These are phyloP conservation scores for Diplodia seriata DNA, from an alignment of 2,329 filamentous ascomycete genomes.

Conservation along the genomic window DNA sequence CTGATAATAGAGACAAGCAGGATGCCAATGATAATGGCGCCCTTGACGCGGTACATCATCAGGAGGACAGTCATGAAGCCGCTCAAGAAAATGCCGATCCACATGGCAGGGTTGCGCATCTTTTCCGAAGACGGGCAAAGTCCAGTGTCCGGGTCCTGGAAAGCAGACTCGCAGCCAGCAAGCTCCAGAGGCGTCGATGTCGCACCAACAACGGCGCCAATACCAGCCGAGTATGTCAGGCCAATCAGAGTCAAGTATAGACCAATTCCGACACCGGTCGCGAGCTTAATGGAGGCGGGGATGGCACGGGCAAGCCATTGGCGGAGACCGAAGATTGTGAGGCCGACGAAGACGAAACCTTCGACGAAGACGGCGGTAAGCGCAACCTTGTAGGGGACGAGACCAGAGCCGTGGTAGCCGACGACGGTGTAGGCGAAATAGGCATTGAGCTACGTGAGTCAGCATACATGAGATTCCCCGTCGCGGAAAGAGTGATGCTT, in stretches of 20 bases:
- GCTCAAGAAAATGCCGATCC: constrained; percentile 88
- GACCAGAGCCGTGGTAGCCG: constrained; percentile 75
- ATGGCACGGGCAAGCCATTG: constrained; percentile 82
- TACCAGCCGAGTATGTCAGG: constrained; percentile 80
- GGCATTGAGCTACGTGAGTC: constrained; percentile 67
- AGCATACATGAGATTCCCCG: constrained; percentile 19
- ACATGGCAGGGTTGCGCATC: constrained; percentile 85
- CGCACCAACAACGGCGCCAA: constrained; percentile 78
- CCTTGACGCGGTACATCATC: constrained; percentile 86
- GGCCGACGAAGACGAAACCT: constrained; percentile 81
- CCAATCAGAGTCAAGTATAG: constrained; percentile 80
- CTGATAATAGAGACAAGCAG: constrained; percentile 85
- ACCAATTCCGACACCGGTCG: constrained; percentile 84
- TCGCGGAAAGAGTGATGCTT: constrained; percentile 6
- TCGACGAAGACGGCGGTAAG: constrained; percentile 89
- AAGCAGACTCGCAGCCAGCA: constrained; percentile 72
- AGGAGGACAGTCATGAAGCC: constrained; percentile 80
- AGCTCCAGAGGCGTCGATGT: constrained; percentile 72
- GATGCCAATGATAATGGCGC: constrained; percentile 84
- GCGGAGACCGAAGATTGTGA: constrained; percentile 75
- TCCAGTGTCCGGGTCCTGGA: constrained; percentile 53
- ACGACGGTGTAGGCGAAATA: constrained; percentile 87
- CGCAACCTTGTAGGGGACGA: constrained; percentile 76
- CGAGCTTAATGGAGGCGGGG: constrained; percentile 83
- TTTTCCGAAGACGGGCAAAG: constrained; percentile 69